phyloP scores from a whole-genome alignment of 805 yeast species.

The Metschnikowia aberdeeniae region DNA sequence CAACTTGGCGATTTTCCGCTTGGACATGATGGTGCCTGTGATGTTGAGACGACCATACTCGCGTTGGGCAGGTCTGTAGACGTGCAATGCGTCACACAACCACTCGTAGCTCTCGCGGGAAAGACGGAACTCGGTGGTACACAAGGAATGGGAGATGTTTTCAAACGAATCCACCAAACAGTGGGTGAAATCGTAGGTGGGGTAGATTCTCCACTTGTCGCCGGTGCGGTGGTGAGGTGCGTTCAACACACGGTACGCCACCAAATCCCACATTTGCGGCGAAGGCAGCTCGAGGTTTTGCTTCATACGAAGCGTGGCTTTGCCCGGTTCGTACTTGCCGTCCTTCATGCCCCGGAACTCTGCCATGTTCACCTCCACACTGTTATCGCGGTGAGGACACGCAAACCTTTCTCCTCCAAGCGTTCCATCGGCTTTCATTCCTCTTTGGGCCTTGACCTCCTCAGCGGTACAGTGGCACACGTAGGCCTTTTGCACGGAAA shows the following conservation, averaged over 20 bases:
- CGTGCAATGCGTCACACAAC: slow-evolving; percentile 93
- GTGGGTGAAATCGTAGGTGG: slow-evolving; percentile 98
- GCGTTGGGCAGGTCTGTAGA: slow-evolving; percentile 97
- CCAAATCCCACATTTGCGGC: slow-evolving; percentile 99
- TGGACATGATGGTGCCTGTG: slow-evolving; percentile 90
- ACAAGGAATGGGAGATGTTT: slow-evolving; percentile 90
- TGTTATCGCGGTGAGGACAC: slow-evolving; percentile 68
- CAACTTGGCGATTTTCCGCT: slow-evolving; percentile 91
- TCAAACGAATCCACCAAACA: slow-evolving; percentile 98
- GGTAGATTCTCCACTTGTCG: slow-evolving; percentile 94
- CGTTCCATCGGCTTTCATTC: slow-evolving; percentile 86
- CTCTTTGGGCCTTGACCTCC: slow-evolving; percentile 85
- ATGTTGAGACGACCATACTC: slow-evolving; percentile 96
- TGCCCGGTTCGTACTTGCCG: slow-evolving; percentile 84
- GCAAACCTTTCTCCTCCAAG: slow-evolving; percentile 90
- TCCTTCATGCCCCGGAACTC: slow-evolving; percentile 91
- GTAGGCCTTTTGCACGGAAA: slow-evolving; percentile 69
- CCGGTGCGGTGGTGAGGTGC: slow-evolving; percentile 97
- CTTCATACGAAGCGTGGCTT: slow-evolving; percentile 95
- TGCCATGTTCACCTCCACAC: slow-evolving; percentile 66
- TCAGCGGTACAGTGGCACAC: slow-evolving; percentile 93
- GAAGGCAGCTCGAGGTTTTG: slow-evolving; percentile 86
- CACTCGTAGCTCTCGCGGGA: slow-evolving; percentile 96
- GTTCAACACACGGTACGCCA: slow-evolving; percentile 91
- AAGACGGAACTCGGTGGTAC: slow-evolving; percentile 91